phyloP scores from a whole-genome alignment of 176 grass and related monocot species.

The Aegilops longissima region DNA sequence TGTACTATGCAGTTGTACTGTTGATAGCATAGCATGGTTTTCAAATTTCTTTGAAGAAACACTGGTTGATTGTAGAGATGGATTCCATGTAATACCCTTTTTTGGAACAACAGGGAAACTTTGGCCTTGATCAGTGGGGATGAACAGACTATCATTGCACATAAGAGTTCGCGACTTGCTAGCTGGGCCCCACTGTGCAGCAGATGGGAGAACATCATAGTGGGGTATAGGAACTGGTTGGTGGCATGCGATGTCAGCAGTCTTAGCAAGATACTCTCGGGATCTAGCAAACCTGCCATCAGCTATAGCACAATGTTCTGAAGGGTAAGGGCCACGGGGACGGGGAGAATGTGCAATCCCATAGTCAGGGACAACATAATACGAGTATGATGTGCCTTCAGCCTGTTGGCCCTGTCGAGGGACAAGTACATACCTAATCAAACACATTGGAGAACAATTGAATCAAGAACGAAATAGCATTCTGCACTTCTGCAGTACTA shows the following conservation, averaged over 20 bases:
- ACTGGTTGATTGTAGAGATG: conserved; percentile 20
- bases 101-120: conserved; percentile 25
- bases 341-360: conserved; percentile 39
- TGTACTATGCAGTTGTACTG: conserved; percentile 29
- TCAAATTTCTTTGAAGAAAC: conserved; percentile 40
- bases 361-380: conserved; percentile 59
- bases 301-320: conserved; percentile 18
- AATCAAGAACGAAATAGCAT: conserved; percentile 2
- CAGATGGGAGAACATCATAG: conserved; percentile 40
- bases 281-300: conserved; percentile 35
- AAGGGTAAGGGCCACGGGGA: conserved; percentile 46
- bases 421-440: conserved; percentile 10
- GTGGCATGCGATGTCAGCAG: conserved; percentile 34
- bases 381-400: conserved; percentile 48
- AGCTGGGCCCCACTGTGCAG: conserved; percentile 27
- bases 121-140: neutral
- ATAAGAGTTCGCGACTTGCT: conserved; percentile 11
- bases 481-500: conserved; percentile 12
- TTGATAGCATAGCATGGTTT: conserved; percentile 27
- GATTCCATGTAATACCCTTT: conserved; percentile 14
- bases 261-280: conserved; percentile 31
- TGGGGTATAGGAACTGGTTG: conserved; percentile 32
- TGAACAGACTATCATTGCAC: conserved; percentile 21
- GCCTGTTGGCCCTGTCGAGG: conserved; percentile 41
- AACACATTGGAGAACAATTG: conserved; percentile 4